A percentile compares a stretch with the other conserved stretches of the same genome.
Evolutionary conservation across 805 yeast species (phyloP).

Genomic region (Yamadazyma takamatsuzukensis): DNA sequence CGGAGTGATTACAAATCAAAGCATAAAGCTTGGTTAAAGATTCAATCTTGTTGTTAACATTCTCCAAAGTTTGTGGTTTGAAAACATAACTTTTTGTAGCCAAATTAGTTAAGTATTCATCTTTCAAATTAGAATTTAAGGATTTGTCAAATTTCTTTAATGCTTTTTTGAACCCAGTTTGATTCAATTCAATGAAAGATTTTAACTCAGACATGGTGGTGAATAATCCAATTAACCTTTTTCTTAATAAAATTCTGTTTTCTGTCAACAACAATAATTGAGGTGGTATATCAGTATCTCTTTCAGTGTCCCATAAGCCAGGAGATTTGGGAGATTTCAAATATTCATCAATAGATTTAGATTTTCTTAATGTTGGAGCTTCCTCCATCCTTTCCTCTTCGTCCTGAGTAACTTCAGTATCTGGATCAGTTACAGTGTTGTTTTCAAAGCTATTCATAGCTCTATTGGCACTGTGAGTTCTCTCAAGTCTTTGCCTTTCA

Average conservation of each 20-base stretch:
- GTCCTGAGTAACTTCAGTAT: slow-evolving; percentile 33
- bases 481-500: slow-evolving; percentile 1
- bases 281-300: slow-evolving; percentile 23
- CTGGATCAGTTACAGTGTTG: slow-evolving; percentile 23
- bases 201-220: slow-evolving; percentile 47
- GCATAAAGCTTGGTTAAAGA: slow-evolving; percentile 33
- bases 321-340: slow-evolving; percentile 35
- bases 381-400: slow-evolving; percentile 18
- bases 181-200: slow-evolving; percentile 48
- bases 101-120: slow-evolving; percentile 43
- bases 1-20: slow-evolving; percentile 37
- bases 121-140: slow-evolving; percentile 40
- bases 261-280: slow-evolving; percentile 42
- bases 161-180: slow-evolving; percentile 52
- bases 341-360: slow-evolving; percentile 27
- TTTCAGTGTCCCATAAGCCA: slow-evolving; percentile 26
- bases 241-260: slow-evolving; percentile 45
- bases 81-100: slow-evolving; percentile 40
- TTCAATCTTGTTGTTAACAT: slow-evolving; percentile 30
- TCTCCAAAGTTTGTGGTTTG: slow-evolving; percentile 25
- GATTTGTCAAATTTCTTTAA: slow-evolving; percentile 53
- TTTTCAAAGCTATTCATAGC: slow-evolving; percentile 3
- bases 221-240: slow-evolving; percentile 41
- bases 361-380: slow-evolving; percentile 3
- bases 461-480: not conserved